Evolutionary conservation across 225 moss, liverwort and hornwort species (phyloP), one percentile per base, ranked within the genome.

Genomic region (Antitrichia curtipendula): DNA sequence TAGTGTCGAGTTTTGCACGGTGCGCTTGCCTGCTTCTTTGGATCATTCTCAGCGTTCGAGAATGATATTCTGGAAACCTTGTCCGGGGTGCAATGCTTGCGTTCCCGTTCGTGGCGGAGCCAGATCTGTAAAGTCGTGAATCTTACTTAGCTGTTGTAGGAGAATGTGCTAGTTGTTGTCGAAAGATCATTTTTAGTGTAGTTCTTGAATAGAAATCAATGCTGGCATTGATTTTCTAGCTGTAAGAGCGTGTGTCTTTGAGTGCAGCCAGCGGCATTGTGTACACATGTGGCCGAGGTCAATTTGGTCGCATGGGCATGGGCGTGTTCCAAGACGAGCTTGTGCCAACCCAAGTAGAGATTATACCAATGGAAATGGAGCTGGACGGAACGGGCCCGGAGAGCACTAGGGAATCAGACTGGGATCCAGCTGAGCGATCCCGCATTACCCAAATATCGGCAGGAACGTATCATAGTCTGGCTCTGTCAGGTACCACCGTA

Each of bases 221-320:
- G 69, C 69, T 69, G 20, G 31, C 23, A 57, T 49, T 16, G 10
- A 23, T 56, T 61, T 75, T 75, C 61, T 49, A 61, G 75, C 20
- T 61, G 50, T 74, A 27, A 60, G 75, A 27, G 49, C 13, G 45
- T 73, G 84, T 3, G 49, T 20, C 13, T 50, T n/a, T 50, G 50
- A 58, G 3, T 78, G 87, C 91, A 94, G 94, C 84, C 50, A 84
- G 75, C 66, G 94, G 94, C 56, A 85, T 87, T 66, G 85, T 94
- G 60, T 93, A 90, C 65, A 87, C 91, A 83, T 94, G 94, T 91
- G 93, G 94, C 52, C 91, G 93, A 74, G 94, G 94, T 25, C 90
- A 91, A 63, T 92, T 92, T 68, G 92, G 93, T 41, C 90, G 92
- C 82, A 72, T 80, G 79, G 94, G 92, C 59, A 73, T 89, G 86